Conservation (phyloP, 108 stramenopile species). For the Schizochytrium sp. region DNA sequence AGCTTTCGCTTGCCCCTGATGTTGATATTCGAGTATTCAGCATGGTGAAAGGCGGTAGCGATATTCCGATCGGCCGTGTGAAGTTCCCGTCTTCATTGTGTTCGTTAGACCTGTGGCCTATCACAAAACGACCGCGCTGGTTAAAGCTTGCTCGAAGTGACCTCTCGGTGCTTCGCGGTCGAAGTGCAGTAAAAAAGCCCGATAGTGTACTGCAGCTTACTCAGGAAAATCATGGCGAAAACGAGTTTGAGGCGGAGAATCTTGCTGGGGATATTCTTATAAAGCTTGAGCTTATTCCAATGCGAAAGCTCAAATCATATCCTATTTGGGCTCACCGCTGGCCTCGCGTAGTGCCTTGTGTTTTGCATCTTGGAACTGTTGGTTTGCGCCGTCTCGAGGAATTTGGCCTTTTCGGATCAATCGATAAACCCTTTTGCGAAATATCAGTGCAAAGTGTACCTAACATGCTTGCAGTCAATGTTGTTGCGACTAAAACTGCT, state of each 20-base stretch:
- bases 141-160: background rate
- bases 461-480: constrained; percentile 14
- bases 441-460: constrained; percentile 28
- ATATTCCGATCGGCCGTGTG: constrained; percentile 7
- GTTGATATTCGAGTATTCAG: background rate
- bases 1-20: constrained; percentile 46
- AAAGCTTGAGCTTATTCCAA: constrained; percentile 43
- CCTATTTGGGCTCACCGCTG: constrained; percentile 45
- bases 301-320: background rate
- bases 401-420: constrained; percentile 27
- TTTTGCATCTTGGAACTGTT: constrained; percentile 20
- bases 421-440: background rate
- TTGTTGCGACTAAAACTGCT: background rate
- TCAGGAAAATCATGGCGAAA: background rate
- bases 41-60: background rate
- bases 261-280: constrained; percentile 36
- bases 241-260: constrained; percentile 22
- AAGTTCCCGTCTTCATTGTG: constrained; percentile 39
- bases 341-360: constrained; percentile 50
- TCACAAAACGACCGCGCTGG: constrained; percentile 48
- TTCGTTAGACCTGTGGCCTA: constrained; percentile 23
- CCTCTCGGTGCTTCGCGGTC: background rate
- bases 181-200: background rate
- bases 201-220: background rate
- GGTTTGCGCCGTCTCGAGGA: constrained; percentile 36